These are phyloP conservation scores for Leccinum holopus DNA, from an alignment of 1,284 basidiomycete species.

Conservation along the genomic window DNA sequence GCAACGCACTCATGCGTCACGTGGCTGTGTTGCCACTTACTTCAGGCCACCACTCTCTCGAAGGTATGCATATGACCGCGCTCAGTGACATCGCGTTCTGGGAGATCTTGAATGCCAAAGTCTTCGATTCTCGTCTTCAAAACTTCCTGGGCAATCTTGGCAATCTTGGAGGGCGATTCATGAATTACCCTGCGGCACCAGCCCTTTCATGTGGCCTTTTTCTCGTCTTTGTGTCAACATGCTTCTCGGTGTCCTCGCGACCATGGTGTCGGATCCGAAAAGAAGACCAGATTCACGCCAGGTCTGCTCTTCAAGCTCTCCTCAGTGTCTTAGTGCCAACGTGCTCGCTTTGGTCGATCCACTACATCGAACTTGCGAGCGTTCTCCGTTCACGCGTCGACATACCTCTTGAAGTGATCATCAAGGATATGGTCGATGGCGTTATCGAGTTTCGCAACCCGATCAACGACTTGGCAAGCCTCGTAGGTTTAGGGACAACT, in stretches of 20 bases:
- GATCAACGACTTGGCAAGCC: constrained; percentile 26
- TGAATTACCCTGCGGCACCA: not conserved
- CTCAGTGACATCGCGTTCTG: not conserved
- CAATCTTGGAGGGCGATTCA: not conserved
- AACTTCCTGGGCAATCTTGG: not conserved
- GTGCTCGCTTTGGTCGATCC: constrained; percentile 37
- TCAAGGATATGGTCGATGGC: constrained; percentile 28
- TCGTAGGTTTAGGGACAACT: constrained; percentile 23
- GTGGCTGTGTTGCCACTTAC: not conserved
- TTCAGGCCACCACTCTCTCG: not conserved
- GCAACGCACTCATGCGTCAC: not conserved
- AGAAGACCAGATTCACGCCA: constrained; percentile 18
- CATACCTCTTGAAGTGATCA: constrained; percentile 30
- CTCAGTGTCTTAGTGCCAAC: constrained; percentile 35
- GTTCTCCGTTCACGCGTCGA: constrained; percentile 11
- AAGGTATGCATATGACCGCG: constrained; percentile 10
- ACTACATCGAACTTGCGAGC: constrained; percentile 33
- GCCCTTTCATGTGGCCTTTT: constrained; percentile 9
- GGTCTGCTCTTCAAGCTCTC: constrained; percentile 33
- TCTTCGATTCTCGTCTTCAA: not conserved
- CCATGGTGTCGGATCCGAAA: constrained; percentile 5
- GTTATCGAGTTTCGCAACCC: constrained; percentile 36
- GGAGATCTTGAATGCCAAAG: constrained; percentile 3
- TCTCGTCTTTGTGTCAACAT: constrained; percentile 9
- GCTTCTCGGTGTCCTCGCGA: constrained; percentile 6